A percentile compares a stretch with the other conserved stretches of the same genome.
Evolutionary conservation across 2,329 filamentous ascomycete genomes (phyloP).

Genomic region (Stagonosporopsis cucurbitacearum): DNA sequence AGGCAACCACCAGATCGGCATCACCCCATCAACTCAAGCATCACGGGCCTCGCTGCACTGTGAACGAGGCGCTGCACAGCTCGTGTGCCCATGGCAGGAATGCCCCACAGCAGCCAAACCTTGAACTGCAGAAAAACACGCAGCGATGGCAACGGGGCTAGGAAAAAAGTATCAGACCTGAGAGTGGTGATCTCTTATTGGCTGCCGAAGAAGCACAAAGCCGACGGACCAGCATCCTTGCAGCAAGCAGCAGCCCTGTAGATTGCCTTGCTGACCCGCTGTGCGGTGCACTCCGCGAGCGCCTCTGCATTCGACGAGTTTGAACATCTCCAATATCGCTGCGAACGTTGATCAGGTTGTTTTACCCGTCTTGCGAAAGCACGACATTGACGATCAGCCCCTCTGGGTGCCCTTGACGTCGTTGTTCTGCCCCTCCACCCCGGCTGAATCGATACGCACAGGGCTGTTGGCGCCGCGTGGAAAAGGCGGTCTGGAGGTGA

Average conservation of each 20-base stretch:
- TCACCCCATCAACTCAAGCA: conserved; percentile 9
- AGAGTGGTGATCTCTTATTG: conserved; percentile 32
- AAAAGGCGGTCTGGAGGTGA: conserved; percentile 48
- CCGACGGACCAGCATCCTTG: conserved; percentile 29
- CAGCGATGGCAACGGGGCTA: conserved; percentile 40
- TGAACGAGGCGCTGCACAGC: conserved; percentile 20
- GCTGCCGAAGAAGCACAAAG: conserved; percentile 33
- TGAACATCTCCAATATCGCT: conserved; percentile 23
- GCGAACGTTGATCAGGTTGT: conserved; percentile 6
- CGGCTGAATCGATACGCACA: conserved; percentile 40
- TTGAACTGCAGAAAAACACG: conserved; percentile 33
- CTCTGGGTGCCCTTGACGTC: conserved; percentile 35
- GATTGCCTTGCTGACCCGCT: conserved; percentile 28
- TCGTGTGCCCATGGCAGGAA: conserved; percentile 35
- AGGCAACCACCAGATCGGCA: conserved; percentile 2
- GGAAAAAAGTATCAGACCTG: conserved; percentile 28
- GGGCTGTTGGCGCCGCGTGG: conserved; percentile 30
- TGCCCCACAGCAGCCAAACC: conserved; percentile 43
- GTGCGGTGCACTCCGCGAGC: conserved; percentile 14
- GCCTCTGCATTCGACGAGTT: conserved; percentile 27
- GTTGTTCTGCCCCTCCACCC: conserved; percentile 33
- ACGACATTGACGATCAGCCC: conserved; percentile 24
- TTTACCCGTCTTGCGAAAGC: conserved; percentile 12
- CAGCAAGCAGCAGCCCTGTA: conserved; percentile 33
- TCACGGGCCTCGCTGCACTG: conserved; percentile 2